Base-by-base conservation (phyloP, 2,329 filamentous ascomycete species). In the Fusarium nematophilum region DNA sequence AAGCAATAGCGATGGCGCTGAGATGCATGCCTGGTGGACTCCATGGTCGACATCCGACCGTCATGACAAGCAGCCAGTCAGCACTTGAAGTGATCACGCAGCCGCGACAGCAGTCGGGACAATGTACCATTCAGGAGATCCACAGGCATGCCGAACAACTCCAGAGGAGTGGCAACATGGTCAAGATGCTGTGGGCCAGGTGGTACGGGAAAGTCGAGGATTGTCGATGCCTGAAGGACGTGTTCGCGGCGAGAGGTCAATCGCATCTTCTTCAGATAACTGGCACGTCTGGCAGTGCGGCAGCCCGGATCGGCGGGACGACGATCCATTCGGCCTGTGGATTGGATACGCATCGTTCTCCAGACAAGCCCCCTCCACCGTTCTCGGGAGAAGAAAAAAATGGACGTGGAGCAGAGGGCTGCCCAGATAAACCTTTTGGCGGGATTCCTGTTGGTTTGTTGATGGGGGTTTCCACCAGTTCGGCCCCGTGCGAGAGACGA, bases 401-500 rank as follows among this genome's bases (percentile, higher is more conserved):
- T 53, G 14, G 43, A 42, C 29, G 31, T 57, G 53, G 36, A 43
- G 48, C 1, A 57, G 54, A 37, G 53, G 53, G 43, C 37, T 57
- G 37, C 10, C 33, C 43, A 5, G 21, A 49, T 31, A 53, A 49
- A 49, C 48, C 48, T 8, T 57, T 57, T 57, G 48, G 48, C 9
- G 25, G 43, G 13, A 48, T 57, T 45, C 54, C 43, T 9, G 37
- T 57, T 17, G 30, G 48, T 33, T 49, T 57, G 33, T 23, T 57
- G 17, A 57, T 57, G 31, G 43, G 54, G 10, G 53, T 33, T 53
- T 57, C 18, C 45, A 57, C 40, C 37, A 57, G 14, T 53, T 57
- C 14, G 37, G 48, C 40, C 43, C 38, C 1, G 37, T 57, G 11
- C 46, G 26, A 3, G 37, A 57, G 48, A 57, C 27, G 30, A 49